These are phyloP conservation scores for Aspergillus eucalypticola DNA, from an alignment of 2,329 filamentous ascomycete genomes.

Conservation along the genomic window DNA sequence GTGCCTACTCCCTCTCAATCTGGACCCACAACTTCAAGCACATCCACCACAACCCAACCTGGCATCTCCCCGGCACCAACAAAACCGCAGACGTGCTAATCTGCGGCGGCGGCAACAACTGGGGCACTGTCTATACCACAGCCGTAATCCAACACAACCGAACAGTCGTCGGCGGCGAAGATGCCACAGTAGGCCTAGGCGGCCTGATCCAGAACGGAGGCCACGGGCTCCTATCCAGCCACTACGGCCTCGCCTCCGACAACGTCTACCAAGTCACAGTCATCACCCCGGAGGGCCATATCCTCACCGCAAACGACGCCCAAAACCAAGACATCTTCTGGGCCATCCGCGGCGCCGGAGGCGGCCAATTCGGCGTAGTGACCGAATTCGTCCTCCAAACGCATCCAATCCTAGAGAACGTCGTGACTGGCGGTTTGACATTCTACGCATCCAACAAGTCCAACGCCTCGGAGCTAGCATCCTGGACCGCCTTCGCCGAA, in stretches of 20 bases:
- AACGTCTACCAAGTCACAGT: slow-evolving; percentile 30
- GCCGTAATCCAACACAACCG: slow-evolving; percentile 22
- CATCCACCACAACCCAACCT: slow-evolving; percentile 26
- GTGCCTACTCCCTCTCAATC: slow-evolving; percentile 47
- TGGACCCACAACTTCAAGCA: slow-evolving; percentile 51
- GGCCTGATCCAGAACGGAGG: slow-evolving; percentile 34
- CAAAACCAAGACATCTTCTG: slow-evolving; percentile 52
- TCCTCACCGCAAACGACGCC: slow-evolving; percentile 41
- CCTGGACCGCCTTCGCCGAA: slow-evolving; percentile 33
- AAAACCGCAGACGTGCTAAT: slow-evolving; percentile 16
- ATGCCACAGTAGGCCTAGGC: slow-evolving; percentile 52
- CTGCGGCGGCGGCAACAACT: slow-evolving; percentile 20
- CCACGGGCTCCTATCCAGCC: slow-evolving; percentile 26
- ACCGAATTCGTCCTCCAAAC: slow-evolving; percentile 25
- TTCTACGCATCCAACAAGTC: slow-evolving; percentile 10
- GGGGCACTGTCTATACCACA: slow-evolving; percentile 13
- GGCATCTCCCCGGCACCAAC: slow-evolving; percentile 16
- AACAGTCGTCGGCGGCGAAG: slow-evolving; percentile 56
- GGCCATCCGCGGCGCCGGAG: slow-evolving; percentile 53
- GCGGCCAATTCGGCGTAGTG: slow-evolving; percentile 25
- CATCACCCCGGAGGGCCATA: slow-evolving; percentile 27
- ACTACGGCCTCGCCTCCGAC: slow-evolving; percentile 29
- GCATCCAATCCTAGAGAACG: slow-evolving; percentile 19
- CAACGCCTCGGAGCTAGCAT: slow-evolving; percentile 27
- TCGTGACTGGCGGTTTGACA: slow-evolving; percentile 16